Evolutionary conservation across 2,329 filamentous ascomycete species (phyloP), one percentile per base, ranked within the genome.

Genomic region (Aureobasidium zeae): DNA sequence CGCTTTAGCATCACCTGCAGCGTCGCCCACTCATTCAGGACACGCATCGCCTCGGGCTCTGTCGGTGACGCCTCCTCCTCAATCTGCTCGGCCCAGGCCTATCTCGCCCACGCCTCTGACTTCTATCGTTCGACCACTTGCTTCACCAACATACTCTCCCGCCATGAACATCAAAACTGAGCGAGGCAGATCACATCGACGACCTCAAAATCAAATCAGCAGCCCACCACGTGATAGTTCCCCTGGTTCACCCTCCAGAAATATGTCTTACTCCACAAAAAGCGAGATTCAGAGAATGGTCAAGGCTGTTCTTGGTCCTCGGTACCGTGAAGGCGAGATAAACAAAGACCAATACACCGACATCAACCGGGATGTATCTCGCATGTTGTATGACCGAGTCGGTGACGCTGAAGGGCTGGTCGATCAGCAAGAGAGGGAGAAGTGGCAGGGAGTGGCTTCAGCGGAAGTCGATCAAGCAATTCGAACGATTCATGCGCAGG

Each of bases 221-320:
- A 71, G 2, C 87, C 83, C 84, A 6, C 74, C 72, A 2, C 77
- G 82, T 24, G 59, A 70, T 45, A 49, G 51, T 3, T 55, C 55
- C 16, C 55, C 58, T 10, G 42, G 49, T 19, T 59, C 58, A 4
- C 58, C 59, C 1, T 55, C 54, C 1, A 53, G 58, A 6, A 66
- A 66, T 5, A 74, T 94, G 55, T 83, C 88, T 1, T 77, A 86
- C 17, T 81, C 85, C 50, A 83, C 85, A 50, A 98, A 98, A 62
- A 80, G 85, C 52, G 86, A 80, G 57, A 83, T 98, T 51, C 89
- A 87, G 59, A 81, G 80, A 53, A 86, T 96, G 64, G 91, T 96
- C 53, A 84, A 86, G 51, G 70, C 74, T 30, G 86, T 84, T 5
- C 69, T 98, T 31, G 84, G 85, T 53, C 86, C 88, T 22, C 76